A percentile compares a stretch with the other conserved stretches of the same genome.
Conservation (phyloP, 2,329 filamentous ascomycete species). For the Dactylonectria macrodidyma region DNA sequence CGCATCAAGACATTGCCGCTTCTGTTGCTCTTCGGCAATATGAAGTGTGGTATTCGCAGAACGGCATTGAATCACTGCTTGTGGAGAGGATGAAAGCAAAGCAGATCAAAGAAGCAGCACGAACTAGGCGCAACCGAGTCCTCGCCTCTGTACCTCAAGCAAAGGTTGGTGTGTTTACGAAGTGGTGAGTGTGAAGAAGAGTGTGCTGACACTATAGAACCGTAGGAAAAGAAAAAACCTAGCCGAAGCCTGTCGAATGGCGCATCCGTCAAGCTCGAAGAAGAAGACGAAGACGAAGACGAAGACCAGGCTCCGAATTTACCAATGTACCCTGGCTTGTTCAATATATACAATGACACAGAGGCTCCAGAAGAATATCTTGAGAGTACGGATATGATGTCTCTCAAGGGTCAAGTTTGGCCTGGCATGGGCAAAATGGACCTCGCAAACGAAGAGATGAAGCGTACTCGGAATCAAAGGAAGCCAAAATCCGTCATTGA, state of each 20-base stretch:
- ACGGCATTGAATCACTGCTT: conserved; percentile 81
- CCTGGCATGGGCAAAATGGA: conserved; percentile 88
- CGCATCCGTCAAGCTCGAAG: conserved; percentile 48
- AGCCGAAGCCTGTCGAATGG: conserved; percentile 43
- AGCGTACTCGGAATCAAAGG: conserved; percentile 82
- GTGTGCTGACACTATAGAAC: conserved; percentile 28
- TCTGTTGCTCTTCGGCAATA: conserved; percentile 75
- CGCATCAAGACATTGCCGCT: conserved; percentile 77
- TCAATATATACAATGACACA: conserved; percentile 47
- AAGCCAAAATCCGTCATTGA: conserved; percentile 81
- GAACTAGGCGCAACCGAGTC: conserved; percentile 62
- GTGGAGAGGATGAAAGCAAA: conserved; percentile 85
- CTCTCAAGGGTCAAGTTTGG: conserved; percentile 80
- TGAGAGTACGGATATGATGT: conserved; percentile 50
- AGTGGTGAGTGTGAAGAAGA: neutral
- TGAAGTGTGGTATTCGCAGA: conserved; percentile 82
- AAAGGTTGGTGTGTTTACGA: conserved; percentile 40
- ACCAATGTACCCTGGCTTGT: conserved; percentile 49
- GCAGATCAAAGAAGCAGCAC: conserved; percentile 74
- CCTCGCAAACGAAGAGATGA: conserved; percentile 81
- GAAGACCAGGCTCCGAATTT: conserved; percentile 46
- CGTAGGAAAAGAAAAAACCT: conserved; percentile 50
- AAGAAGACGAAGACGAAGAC: conserved; percentile 46
- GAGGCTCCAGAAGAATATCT: conserved; percentile 49
- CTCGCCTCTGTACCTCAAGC: conserved; percentile 31